These are phyloP conservation scores for Lobosporangium transversale DNA, from an alignment of 192 early-diverging fungal species.

Conservation along the genomic window DNA sequence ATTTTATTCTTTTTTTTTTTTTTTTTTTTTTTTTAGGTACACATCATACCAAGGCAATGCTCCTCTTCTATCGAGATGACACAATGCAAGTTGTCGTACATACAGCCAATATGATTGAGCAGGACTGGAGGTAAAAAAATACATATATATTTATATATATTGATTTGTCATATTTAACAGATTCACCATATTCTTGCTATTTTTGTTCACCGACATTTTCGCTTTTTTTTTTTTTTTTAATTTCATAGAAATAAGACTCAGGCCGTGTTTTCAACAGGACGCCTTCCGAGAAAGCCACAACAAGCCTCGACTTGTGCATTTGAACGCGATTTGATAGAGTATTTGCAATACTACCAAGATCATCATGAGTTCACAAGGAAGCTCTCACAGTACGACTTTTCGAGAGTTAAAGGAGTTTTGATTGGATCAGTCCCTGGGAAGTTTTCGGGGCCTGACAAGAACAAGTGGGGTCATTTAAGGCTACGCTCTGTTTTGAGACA, in stretches of 20 bases:
- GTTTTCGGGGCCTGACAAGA: constrained; percentile 49
- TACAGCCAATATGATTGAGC: constrained; percentile 71
- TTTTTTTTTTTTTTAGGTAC: too few species aligned
- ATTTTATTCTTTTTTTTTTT: too few species aligned
- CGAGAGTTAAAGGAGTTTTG: constrained; percentile 56
- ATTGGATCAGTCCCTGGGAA: constrained; percentile 70
- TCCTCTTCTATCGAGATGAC: constrained; percentile 61
- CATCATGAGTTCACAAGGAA: constrained; percentile 39
- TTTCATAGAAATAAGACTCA: constrained; percentile 64
- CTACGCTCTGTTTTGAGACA: constrained; percentile 53
- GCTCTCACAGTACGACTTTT: constrained; percentile 64
- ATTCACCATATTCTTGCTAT: too few species aligned
- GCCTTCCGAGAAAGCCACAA: constrained; percentile 43
- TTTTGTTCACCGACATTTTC: too few species aligned
- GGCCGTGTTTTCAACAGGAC: constrained; percentile 62
- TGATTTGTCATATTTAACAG: not conserved
- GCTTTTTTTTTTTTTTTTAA: too few species aligned
- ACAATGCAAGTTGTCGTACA: constrained; percentile 63
- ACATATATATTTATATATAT: not conserved
- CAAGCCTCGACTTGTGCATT: constrained; percentile 53
- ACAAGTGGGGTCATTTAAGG: constrained; percentile 67
- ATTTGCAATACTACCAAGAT: constrained; percentile 58
- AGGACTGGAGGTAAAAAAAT: constrained; percentile 64
- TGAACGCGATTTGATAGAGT: constrained; percentile 64
- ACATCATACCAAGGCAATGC: constrained; percentile 74